phyloP scores from a whole-genome alignment of 2,329 filamentous ascomycete species.

The Fusarium sp. region DNA sequence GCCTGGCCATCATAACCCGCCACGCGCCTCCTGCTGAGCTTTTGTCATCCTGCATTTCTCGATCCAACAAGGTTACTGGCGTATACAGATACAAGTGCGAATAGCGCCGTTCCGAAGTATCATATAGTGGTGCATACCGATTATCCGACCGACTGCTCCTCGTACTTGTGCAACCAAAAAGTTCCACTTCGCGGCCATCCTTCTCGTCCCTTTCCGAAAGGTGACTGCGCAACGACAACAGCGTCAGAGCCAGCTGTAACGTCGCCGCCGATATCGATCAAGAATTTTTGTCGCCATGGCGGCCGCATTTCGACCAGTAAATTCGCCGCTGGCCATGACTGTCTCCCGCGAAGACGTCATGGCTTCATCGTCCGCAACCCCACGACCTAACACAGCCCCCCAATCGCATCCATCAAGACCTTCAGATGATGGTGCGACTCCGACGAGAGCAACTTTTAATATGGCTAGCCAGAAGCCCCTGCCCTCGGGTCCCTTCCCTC shows the following conservation, averaged over 20 bases:
- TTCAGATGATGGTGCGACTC: conserved; percentile 67
- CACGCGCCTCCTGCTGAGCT: conserved; percentile 31
- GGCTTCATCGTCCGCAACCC: conserved; percentile 53
- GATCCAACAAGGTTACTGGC: conserved; percentile 44
- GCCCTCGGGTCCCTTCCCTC: conserved; percentile 65
- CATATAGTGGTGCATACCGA: conserved; percentile 32
- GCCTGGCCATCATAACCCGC: conserved; percentile 43
- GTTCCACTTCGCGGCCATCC: conserved; percentile 21
- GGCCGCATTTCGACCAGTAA: conserved; percentile 63
- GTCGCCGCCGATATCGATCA: conserved; percentile 16
- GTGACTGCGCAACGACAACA: conserved; percentile 24
- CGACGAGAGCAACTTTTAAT: conserved; percentile 70
- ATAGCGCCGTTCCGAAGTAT: conserved; percentile 31
- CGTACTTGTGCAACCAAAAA: conserved; percentile 41
- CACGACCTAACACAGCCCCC: conserved; percentile 54
- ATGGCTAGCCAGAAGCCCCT: conserved; percentile 65
- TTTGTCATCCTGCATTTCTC: conserved; percentile 45
- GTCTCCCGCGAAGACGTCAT: conserved; percentile 53
- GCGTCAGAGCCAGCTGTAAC: conserved; percentile 19
- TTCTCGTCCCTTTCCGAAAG: conserved; percentile 28
- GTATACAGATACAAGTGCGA: conserved; percentile 26
- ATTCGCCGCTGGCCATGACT: conserved; percentile 55
- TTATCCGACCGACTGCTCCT: conserved; percentile 34
- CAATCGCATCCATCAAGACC: conserved; percentile 46
- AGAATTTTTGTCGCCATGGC: conserved; percentile 57